Evolutionary conservation across 345 rosid species (phyloP).

Genomic region (Carallia brachiata): DNA sequence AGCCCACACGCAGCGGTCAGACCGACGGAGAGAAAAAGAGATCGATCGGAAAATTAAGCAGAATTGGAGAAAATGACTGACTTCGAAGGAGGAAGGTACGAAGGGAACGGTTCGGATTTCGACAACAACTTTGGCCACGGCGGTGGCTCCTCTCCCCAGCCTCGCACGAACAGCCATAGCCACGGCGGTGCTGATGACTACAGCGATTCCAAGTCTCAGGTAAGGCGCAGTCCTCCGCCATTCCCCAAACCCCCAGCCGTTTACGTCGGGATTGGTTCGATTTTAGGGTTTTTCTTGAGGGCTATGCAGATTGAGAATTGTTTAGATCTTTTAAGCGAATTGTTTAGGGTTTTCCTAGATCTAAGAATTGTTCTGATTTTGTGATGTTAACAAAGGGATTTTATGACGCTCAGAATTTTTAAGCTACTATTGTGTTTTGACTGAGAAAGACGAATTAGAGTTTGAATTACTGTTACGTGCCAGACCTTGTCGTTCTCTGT

Average conservation of each 20-base stretch:
- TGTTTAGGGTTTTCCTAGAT: too few species aligned
- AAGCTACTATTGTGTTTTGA: background rate
- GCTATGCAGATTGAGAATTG: background rate
- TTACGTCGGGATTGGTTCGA: background rate
- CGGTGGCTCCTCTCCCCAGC: slow-evolving; percentile 46
- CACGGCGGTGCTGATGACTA: slow-evolving; percentile 54
- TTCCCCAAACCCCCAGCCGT: background rate
- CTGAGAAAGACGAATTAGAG: background rate
- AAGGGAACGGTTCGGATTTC: slow-evolving; percentile 57
- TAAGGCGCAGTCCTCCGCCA: slow-evolving; percentile 10
- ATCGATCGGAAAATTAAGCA: background rate
- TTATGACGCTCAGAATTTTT: too few species aligned
- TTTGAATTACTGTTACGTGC: background rate
- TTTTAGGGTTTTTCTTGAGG: background rate
- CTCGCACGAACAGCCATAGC: slow-evolving; percentile 33
- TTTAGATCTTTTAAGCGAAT: too few species aligned
- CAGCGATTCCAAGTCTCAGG: slow-evolving; percentile 66
- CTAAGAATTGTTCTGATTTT: too few species aligned
- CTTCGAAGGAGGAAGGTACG: slow-evolving; percentile 54
- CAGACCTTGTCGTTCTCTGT: background rate
- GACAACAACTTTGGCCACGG: slow-evolving; percentile 36
- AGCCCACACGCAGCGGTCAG: too few species aligned
- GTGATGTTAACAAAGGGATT: too few species aligned
- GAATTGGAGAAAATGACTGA: slow-evolving; percentile 48
- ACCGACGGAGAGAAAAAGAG: too few species aligned